Evolutionary conservation across 352 stramenopile genomes (phyloP).

Genomic region (Saprolegnia diclina): DNA sequence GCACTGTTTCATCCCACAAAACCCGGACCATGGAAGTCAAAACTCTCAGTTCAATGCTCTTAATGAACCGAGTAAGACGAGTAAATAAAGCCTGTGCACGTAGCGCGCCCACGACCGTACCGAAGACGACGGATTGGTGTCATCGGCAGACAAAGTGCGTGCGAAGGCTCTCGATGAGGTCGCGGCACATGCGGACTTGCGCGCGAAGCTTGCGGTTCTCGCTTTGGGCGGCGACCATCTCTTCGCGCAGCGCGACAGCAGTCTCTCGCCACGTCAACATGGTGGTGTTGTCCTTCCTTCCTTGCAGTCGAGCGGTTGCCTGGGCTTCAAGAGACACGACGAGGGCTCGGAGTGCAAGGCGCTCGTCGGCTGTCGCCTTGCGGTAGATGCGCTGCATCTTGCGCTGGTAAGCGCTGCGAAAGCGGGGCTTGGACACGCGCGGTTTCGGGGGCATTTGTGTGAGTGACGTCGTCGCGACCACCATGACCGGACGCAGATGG

Average conservation of each 20-base stretch:
- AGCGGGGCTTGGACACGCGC: background rate
- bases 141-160: no score
- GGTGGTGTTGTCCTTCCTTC: background rate
- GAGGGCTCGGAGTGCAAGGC: background rate
- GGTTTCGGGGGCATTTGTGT: no score
- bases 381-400: constrained; percentile 15
- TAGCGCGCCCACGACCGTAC: background rate
- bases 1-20: background rate
- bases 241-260: constrained; percentile 9
- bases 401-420: constrained; percentile 22
- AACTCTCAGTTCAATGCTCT: no score
- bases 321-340: constrained; percentile 4
- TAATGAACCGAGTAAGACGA: no score
- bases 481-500: background rate
- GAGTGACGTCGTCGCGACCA: background rate
- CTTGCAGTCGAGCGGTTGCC: background rate
- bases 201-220: background rate
- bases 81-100: no score
- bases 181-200: background rate
- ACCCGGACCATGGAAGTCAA: no score
- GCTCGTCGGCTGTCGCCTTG: background rate
- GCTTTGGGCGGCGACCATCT: background rate
- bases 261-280: constrained; percentile 13
- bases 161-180: background rate
- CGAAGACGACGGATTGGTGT: background rate